phyloP scores from a whole-genome alignment of 1,139 yeast genomes.

The Hanseniaspora sp. region DNA sequence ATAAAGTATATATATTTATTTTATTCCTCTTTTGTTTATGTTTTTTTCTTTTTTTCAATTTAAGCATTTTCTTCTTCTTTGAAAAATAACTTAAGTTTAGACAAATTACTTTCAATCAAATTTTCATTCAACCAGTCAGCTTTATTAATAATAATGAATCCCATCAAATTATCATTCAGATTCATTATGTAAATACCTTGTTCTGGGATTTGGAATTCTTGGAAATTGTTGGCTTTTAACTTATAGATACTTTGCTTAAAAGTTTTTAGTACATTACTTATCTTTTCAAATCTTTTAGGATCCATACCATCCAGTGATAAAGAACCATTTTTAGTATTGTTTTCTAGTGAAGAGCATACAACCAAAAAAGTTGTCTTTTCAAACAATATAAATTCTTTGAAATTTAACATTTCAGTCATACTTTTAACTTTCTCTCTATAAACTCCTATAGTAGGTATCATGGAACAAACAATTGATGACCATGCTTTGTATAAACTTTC shows the following conservation, averaged over 20 bases:
- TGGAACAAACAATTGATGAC: constrained; percentile 90
- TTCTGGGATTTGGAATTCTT: constrained; percentile 53
- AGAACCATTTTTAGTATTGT: constrained; percentile 17
- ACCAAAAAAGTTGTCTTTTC: constrained; percentile 91
- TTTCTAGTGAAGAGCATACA: constrained; percentile 57
- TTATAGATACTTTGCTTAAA: constrained; percentile 88
- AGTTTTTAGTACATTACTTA: constrained; percentile 85
- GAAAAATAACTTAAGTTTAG: constrained; percentile 7
- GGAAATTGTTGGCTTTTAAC: constrained; percentile 66
- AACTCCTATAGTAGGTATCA: constrained; percentile 79
- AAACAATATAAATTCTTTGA: constrained; percentile 81
- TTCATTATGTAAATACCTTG: constrained; percentile 48
- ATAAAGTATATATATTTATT: neutral
- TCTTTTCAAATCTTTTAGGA: constrained; percentile 89
- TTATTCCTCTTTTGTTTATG: constrained; percentile 12
- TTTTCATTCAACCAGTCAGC: constrained; percentile 20
- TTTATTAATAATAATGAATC: constrained; percentile 32
- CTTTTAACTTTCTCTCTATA: constrained; percentile 68
- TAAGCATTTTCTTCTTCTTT: constrained; percentile 15
- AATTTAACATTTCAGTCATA: constrained; percentile 66
- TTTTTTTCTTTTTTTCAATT: constrained; percentile 29
- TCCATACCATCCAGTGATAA: constrained; percentile 33
- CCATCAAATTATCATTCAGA: constrained; percentile 33
- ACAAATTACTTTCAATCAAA: constrained; percentile 7
- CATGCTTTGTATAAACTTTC: constrained; percentile 93